Evolutionary conservation across 345 rosid genomes (phyloP), one percentile per base, ranked within the genome.

Genomic region (Atalantia buxifolia): DNA sequence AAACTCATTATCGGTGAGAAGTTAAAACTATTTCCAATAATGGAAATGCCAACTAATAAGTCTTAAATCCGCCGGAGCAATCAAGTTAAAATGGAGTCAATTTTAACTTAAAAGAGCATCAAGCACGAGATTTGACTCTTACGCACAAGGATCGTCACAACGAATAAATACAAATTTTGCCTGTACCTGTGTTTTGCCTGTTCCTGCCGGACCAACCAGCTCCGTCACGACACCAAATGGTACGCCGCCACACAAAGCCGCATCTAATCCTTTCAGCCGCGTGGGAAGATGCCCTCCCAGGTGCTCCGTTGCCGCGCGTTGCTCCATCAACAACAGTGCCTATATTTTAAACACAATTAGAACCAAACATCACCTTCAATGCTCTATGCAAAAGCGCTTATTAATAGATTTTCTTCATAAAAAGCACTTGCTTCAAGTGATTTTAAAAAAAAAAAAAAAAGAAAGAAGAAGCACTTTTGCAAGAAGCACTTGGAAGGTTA

Each of bases 191-290:
- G 97, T 92, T 85, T 94, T 94, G 28, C 98, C 98, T 21, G 90
- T 92, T 67, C 97, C 98, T 78, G 98, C 83, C 1, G 97, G 95
- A 70, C 98, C 97, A 28, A 93, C 97, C 74, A 94, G 35, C 83
- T 94, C 97, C 0, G 98, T 93, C 48, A 94, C 74, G 76, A 93
- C 98, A 70, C 98, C 95, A 74, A 88, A 93, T 5, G 98, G 98
- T 50, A 94, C 85, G 7, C 98, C 97, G 68, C 98, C 97, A 27
- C 91, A 88, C 30, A 93, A 81, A 30, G 98, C 88, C 27, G 80
- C 85, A 81, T 94, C 98, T 18, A 94, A 78, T 18, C 98, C 98
- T 62, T 87, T 90, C 79, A 94, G 84, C 21, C 81, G 83, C 3
- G 97, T 92, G 22, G 94, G 92, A 55, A 94, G 90, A 89, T 89